Conservation (phyloP, 495 filamentous ascomycete species). For the Podospora pseudoanserina region DNA sequence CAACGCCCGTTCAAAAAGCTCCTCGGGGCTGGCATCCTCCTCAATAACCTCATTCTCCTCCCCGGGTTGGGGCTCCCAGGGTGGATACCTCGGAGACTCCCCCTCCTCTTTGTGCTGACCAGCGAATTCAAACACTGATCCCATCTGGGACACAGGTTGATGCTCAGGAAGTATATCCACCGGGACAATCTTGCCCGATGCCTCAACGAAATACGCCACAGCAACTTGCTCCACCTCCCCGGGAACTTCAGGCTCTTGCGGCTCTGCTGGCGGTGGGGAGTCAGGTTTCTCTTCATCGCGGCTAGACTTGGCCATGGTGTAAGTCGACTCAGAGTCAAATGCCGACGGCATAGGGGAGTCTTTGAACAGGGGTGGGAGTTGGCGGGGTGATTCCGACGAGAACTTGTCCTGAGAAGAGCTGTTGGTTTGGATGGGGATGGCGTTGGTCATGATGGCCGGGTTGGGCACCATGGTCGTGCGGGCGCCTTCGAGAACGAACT, state of each 20-base stretch:
- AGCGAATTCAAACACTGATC: not conserved
- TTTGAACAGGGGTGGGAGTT: conserved; percentile 4
- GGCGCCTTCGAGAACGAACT: conserved; percentile 27
- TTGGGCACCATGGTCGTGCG: not conserved
- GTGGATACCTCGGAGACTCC: not conserved
- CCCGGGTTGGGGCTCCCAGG: not conserved
- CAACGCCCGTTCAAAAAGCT: conserved; percentile 2
- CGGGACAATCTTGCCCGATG: conserved; percentile 17
- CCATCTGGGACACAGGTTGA: not conserved
- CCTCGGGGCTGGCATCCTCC: not conserved
- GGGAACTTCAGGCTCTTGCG: not conserved
- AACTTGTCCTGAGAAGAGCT: not conserved
- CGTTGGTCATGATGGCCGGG: not conserved
- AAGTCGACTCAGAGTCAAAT: conserved; percentile 7
- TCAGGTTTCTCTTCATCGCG: not conserved
- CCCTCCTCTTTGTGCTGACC: not conserved
- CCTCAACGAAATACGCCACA: conserved; percentile 22
- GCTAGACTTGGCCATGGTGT: conserved; percentile 1
- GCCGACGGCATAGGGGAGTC: conserved; percentile 1
- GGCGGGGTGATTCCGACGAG: not conserved
- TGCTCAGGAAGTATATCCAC: conserved; percentile 15
- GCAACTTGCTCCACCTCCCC: not conserved
- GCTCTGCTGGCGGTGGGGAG: not conserved
- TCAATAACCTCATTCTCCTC: not conserved
- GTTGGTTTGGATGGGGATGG: not conserved